Evolutionary conservation across 202 grass and related monocot genomes (phyloP).

Genomic region (Bolboschoenoplectus hybrid): DNA sequence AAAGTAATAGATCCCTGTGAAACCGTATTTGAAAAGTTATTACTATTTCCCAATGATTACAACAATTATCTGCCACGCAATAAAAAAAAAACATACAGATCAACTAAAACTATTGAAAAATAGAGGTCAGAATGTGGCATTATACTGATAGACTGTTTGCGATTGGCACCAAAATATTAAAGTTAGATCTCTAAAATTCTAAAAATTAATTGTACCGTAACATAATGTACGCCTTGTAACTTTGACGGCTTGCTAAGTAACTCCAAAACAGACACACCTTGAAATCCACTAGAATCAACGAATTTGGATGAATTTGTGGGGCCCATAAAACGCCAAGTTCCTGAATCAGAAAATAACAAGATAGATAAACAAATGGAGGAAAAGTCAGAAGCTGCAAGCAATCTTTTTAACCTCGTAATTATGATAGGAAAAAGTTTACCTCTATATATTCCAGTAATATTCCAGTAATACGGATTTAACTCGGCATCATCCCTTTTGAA

Average conservation of each 20-base stretch:
- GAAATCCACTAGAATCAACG: conserved; percentile 76
- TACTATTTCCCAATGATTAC: background rate
- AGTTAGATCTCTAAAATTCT: conserved; percentile 19
- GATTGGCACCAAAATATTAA: background rate
- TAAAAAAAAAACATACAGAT: background rate
- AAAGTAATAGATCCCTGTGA: conserved; percentile 90
- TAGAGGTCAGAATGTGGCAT: background rate
- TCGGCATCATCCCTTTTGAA: conserved; percentile 87
- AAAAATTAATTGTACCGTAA: conserved; percentile 64
- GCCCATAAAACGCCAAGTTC: conserved; percentile 81
- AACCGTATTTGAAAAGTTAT: conserved; percentile 35
- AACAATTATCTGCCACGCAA: conserved; percentile 16
- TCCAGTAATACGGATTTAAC: conserved; percentile 88
- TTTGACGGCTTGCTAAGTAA: conserved; percentile 90
- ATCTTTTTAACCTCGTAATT: background rate
- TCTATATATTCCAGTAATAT: conserved; percentile 98
- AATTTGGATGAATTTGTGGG: conserved; percentile 86
- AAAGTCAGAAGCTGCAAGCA: background rate
- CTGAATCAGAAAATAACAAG: conserved; percentile 52
- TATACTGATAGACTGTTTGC: background rate
- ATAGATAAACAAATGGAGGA: background rate
- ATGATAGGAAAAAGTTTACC: conserved; percentile 43
- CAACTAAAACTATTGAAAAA: background rate
- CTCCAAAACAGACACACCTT: conserved; percentile 86
- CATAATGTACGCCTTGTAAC: conserved; percentile 96